Base-by-base conservation (phyloP, 2,329 filamentous ascomycete species). In the Cladorrhinum sp. region DNA sequence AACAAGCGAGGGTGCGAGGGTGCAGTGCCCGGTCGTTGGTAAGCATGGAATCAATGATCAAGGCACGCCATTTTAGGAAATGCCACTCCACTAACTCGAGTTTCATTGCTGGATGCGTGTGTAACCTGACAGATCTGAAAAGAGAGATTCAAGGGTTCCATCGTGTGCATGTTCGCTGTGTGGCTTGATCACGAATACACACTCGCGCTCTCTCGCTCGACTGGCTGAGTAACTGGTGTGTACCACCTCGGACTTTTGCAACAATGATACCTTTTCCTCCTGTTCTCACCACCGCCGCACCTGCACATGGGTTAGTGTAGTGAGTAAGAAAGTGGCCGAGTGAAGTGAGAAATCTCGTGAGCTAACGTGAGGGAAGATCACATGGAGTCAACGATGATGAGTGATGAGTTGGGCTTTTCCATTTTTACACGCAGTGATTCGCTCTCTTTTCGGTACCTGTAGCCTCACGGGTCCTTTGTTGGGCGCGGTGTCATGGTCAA, bases 291-390 rank as follows among this genome's bases (percentile, higher is more conserved):
- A 36, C 32, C 32, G 32, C 32, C 32, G 16, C 32, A 36, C 32
- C 32, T 36, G 32, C 32, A 36, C 32, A 13, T 36, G 32, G 3
- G 7, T 16, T 36, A 36, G 32, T 16, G 32, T n/a, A 16, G 32
- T 36, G 32, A 10, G 32, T 36, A 13, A 36, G 32, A 36, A 36
- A n/a, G n/a, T 4, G 32, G 32, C 32, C 9, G 32, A 36, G 32
- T 8, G 18, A 5, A 49, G 27, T 53, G 27, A 55, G 22, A 55
- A 38, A 20, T 55, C 36, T 38, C 52, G 52, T 55, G 52, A 55
- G 52, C 50, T 49, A 59, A 57, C 57, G 50, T 49, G 50, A 56
- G 50, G 55, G 52, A 41, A 38, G 51, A 55, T 63, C 61, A 63
- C 58, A 60, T 63, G 61, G n/a, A 60, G 61, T 20, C 55, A 23